Conservation (phyloP, 495 filamentous ascomycete species). For the Podospora pseudopauciseta region DNA sequence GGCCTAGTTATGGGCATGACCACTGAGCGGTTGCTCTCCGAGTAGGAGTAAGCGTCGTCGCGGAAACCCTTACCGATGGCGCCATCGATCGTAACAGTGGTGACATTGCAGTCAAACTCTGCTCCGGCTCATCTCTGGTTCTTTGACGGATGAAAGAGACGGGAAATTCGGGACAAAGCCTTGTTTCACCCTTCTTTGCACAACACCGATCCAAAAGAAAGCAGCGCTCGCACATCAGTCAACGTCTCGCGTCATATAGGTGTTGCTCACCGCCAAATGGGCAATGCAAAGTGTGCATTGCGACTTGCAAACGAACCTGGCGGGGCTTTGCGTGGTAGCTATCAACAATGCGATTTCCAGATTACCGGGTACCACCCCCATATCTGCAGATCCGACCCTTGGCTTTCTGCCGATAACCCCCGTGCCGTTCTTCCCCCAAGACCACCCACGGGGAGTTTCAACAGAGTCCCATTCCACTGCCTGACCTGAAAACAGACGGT, state of each 20-base stretch:
- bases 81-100: slow-evolving; percentile 34
- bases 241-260: neutral
- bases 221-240: neutral
- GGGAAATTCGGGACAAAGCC: neutral
- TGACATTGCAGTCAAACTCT: slow-evolving; percentile 25
- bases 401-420: neutral
- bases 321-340: neutral
- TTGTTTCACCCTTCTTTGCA: neutral
- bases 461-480: neutral
- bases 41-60: slow-evolving; percentile 9
- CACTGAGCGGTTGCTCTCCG: neutral
- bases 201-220: neutral
- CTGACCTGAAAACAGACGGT: neutral
- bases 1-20: neutral
- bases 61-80: slow-evolving; percentile 28
- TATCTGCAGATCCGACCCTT: neutral
- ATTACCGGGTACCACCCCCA: neutral
- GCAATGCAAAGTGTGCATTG: neutral
- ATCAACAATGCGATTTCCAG: neutral
- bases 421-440: neutral
- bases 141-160: neutral
- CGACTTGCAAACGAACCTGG: neutral
- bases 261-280: neutral
- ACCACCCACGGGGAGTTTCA: neutral
- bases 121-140: neutral